A percentile compares a stretch with the other conserved stretches of the same genome.
phyloP scores from a whole-genome alignment of 768 basidiomycete species.

The Suillus paluster region DNA sequence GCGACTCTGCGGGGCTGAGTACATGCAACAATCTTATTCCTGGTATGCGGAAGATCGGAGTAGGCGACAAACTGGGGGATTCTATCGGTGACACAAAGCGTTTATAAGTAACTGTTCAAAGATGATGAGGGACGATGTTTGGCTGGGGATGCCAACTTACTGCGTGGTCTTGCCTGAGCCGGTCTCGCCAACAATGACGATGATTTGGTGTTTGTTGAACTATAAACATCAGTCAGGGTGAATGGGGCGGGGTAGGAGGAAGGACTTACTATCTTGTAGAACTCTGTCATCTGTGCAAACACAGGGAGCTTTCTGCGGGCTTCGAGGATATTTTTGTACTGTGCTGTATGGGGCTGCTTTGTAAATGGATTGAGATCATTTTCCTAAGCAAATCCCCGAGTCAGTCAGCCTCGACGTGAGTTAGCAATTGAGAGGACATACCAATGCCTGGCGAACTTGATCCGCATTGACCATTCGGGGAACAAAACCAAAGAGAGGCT shows the following conservation, averaged over 20 bases:
- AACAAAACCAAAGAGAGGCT: slow-evolving; percentile 76
- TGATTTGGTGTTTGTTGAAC: slow-evolving; percentile 66
- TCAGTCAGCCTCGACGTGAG: background rate
- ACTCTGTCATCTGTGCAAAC: slow-evolving; percentile 90
- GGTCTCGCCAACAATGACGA: slow-evolving; percentile 92
- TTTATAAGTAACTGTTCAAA: slow-evolving; percentile 31
- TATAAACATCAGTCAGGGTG: slow-evolving; percentile 3
- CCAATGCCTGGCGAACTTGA: slow-evolving; percentile 74
- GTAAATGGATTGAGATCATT: slow-evolving; percentile 90
- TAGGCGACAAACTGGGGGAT: slow-evolving; percentile 98
- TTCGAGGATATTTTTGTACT: slow-evolving; percentile 88
- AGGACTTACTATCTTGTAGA: slow-evolving; percentile 81
- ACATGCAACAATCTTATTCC: slow-evolving; percentile 94
- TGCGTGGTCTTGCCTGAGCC: slow-evolving; percentile 97
- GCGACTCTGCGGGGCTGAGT: slow-evolving; percentile 97
- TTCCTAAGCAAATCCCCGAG: slow-evolving; percentile 48
- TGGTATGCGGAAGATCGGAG: too few relatives aligned
- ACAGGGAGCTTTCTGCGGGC: slow-evolving; percentile 90
- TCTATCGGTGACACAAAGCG: slow-evolving; percentile 48
- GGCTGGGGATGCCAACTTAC: slow-evolving; percentile 49
- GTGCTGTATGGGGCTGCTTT: slow-evolving; percentile 69
- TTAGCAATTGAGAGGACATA: slow-evolving; percentile 37
- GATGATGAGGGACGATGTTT: slow-evolving; percentile 21
- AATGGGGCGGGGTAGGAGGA: background rate
- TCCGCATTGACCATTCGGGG: slow-evolving; percentile 68